phyloP scores from a whole-genome alignment of 2,329 filamentous ascomycete species.

The Arthrobotrys entomopaga region DNA sequence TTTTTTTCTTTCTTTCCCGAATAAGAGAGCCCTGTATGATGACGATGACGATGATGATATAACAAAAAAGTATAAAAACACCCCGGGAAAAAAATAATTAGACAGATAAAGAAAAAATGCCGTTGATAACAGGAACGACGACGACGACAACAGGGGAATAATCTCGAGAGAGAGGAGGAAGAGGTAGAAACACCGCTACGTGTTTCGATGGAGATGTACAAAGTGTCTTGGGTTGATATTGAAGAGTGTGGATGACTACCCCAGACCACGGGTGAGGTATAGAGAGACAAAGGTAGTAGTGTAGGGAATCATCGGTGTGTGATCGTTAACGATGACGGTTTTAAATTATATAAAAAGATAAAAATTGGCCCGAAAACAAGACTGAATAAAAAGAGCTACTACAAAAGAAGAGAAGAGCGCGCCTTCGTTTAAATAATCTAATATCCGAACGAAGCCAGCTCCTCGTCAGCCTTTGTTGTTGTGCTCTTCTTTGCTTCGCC shows the following conservation, averaged over 20 bases:
- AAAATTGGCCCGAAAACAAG: conserved; percentile 19
- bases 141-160: neutral
- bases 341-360: conserved; percentile 48
- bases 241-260: too few relatives aligned
- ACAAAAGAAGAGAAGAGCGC: conserved; percentile 15
- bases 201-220: conserved; percentile 26
- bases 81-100: conserved; percentile 34
- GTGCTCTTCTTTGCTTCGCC: conserved; percentile 62
- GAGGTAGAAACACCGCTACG: neutral
- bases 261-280: neutral
- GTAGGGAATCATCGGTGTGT: conserved; percentile 7
- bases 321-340: conserved; percentile 24
- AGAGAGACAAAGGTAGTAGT: neutral
- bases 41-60: conserved; percentile 32
- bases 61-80: conserved; percentile 39
- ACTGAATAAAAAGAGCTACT: conserved; percentile 27
- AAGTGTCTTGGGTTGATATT: neutral
- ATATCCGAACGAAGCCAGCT: conserved; percentile 59
- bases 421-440: conserved; percentile 55
- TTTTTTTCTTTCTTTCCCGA: conserved; percentile 6
- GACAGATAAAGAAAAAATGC: conserved; percentile 18
- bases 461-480: conserved; percentile 56
- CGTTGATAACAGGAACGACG: conserved; percentile 1
- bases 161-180: neutral
- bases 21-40: conserved; percentile 25